Percentiles rank a stretch among this genome's conserved stretches.
Conservation (phyloP, 1,284 basidiomycete genomes). For the Porogramme epimiltina region DNA sequence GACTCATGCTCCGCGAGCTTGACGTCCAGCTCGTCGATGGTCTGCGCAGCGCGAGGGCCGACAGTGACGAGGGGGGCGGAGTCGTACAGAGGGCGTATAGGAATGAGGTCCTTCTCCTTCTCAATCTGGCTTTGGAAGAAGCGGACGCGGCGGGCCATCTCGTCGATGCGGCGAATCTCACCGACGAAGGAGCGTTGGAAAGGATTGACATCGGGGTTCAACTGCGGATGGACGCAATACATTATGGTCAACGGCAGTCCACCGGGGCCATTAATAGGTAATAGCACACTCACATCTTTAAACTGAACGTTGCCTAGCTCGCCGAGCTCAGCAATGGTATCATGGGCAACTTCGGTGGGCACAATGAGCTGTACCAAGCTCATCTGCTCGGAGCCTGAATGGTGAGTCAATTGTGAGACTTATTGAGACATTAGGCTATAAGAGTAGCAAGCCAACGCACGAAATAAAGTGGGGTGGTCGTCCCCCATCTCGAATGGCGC, state of each 20-base stretch:
- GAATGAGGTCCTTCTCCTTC: constrained; percentile 81
- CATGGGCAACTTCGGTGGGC: constrained; percentile 96
- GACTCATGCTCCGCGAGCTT: constrained; percentile 89
- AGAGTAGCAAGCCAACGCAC: constrained; percentile 63
- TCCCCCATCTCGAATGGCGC: constrained; percentile 51
- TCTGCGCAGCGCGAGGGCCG: constrained; percentile 89
- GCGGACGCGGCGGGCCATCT: constrained; percentile 93
- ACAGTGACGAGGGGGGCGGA: constrained; percentile 82
- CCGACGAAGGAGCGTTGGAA: constrained; percentile 99
- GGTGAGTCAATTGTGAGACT: background rate
- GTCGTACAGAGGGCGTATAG: constrained; percentile 82
- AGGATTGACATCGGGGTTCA: constrained; percentile 94
- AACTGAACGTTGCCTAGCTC: constrained; percentile 97
- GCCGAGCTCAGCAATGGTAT: constrained; percentile 93
- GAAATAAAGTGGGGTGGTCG: constrained; percentile 84
- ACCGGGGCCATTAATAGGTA: background rate
- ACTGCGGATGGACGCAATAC: constrained; percentile 44
- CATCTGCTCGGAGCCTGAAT: constrained; percentile 90
- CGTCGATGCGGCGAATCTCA: constrained; percentile 93
- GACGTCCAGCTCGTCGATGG: constrained; percentile 91
- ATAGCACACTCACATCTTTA: constrained; percentile 76
- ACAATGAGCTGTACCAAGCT: constrained; percentile 98
- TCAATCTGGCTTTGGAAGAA: constrained; percentile 90
- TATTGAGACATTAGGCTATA: background rate
- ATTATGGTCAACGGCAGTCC: background rate